These are phyloP conservation scores for Pythium volutum DNA, from an alignment of 352 stramenopile genomes.

Conservation along the genomic window DNA sequence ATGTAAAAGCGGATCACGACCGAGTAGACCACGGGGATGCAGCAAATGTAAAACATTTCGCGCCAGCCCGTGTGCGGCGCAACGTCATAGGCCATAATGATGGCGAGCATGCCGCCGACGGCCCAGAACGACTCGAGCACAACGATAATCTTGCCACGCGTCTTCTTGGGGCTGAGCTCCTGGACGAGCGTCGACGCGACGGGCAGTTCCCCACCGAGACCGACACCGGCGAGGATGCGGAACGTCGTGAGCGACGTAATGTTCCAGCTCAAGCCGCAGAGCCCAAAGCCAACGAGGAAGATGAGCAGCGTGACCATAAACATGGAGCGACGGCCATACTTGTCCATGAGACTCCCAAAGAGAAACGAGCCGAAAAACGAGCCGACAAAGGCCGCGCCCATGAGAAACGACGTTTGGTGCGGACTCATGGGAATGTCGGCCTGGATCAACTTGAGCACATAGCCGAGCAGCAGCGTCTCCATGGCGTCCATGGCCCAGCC, in stretches of 20 bases:
- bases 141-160: slow-evolving; percentile 58
- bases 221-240: slow-evolving; percentile 62
- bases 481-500: slow-evolving; percentile 77
- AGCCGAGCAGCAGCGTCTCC: slow-evolving; percentile 73
- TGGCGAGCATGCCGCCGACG: slow-evolving; percentile 54
- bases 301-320: slow-evolving; percentile 69
- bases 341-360: slow-evolving; percentile 58
- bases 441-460: slow-evolving; percentile 37
- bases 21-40: slow-evolving; percentile 48
- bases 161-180: slow-evolving; percentile 54
- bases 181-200: slow-evolving; percentile 60
- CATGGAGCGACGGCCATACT: slow-evolving; percentile 58
- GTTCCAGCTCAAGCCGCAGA: slow-evolving; percentile 51
- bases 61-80: slow-evolving; percentile 57
- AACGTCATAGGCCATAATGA: slow-evolving; percentile 45
- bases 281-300: slow-evolving; percentile 45
- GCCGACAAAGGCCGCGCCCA: slow-evolving; percentile 54
- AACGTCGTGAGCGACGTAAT: slow-evolving; percentile 51
- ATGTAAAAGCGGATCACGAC: slow-evolving; percentile 47
- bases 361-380: slow-evolving; percentile 61
- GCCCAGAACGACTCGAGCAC: slow-evolving; percentile 67
- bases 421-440: slow-evolving; percentile 43
- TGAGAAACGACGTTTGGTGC: slow-evolving; percentile 39
- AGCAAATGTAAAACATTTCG: slow-evolving; percentile 54
- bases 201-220: slow-evolving; percentile 57